Conservation (phyloP, 2,329 filamentous ascomycete genomes). For the Sporothrix pallida region DNA sequence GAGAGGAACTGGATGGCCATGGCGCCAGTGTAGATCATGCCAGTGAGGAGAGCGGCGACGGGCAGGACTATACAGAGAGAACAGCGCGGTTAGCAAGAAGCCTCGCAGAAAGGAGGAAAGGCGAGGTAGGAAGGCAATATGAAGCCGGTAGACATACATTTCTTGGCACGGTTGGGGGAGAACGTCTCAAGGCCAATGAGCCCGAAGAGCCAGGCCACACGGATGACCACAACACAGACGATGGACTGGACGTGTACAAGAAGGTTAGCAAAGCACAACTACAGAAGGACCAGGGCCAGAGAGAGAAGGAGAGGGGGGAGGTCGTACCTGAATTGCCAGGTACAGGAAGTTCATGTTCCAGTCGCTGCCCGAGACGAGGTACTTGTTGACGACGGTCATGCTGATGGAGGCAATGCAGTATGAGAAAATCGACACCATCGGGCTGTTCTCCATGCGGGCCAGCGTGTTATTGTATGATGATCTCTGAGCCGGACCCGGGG, state of each 20-base stretch:
- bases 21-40: conserved; percentile 98
- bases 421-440: conserved; percentile 77
- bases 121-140: background rate
- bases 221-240: conserved; percentile 85
- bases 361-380: conserved; percentile 84
- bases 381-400: conserved; percentile 99
- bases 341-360: conserved; percentile 99
- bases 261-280: background rate
- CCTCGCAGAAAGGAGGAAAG: background rate
- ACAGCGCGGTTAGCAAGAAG: background rate
- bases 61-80: conserved; percentile 75
- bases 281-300: background rate
- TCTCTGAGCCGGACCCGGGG: background rate
- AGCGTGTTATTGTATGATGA: conserved; percentile 36
- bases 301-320: background rate
- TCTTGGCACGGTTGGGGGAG: conserved; percentile 85
- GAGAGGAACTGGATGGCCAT: conserved; percentile 96
- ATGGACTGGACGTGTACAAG: conserved; percentile 66
- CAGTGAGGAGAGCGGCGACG: conserved; percentile 91
- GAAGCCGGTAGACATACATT: conserved; percentile 67
- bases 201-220: conserved; percentile 78
- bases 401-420: conserved; percentile 97
- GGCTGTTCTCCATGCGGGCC: conserved; percentile 71
- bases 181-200: conserved; percentile 80
- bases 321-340: conserved; percentile 79